Evolutionary conservation across 2,329 filamentous ascomycete species (phyloP), one percentile per base, ranked within the genome.

Genomic region (Pestalotiopsis sp.): DNA sequence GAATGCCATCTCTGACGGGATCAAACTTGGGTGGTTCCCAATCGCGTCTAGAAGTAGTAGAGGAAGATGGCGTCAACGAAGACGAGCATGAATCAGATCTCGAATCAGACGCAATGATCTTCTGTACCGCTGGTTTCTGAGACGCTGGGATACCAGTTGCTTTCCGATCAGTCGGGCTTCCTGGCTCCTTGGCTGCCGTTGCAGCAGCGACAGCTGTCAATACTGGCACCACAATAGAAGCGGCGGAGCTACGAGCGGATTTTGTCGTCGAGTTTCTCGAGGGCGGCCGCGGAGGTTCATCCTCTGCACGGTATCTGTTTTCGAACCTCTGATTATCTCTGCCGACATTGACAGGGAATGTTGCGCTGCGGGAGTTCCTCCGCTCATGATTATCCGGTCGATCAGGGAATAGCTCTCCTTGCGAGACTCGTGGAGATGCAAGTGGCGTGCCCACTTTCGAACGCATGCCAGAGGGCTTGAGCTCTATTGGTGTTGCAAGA

Each of bases 21-120:
- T 85, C 81, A 65, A 86, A 85, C 4, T 78, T 74, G 4, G 79
- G 75, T 2, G 84, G 82, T 48, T 85, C 81, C 83, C 85, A 88
- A 26, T 78, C 72, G 26, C 78, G 76, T 20, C 74, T 72, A 7
- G 74, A 68, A 22, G 76, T 71, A 63, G 65, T 71, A 1, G 72
- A 67, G 4, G 69, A 70, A 9, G 58, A 61, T 6, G 73, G 69
- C 40, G 71, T 70, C 22, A 73, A 69, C 38, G 71, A 61, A 11
- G 69, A 70, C 20, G 71, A 71, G 44, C 72, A 74, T 26, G 72
- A 58, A 9, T 73, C 72, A 55, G 67, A 39, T 4, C 66, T 35
- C 22, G 39, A 14, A 24, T 61, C 64, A 48, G 30, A 20, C 58
- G 39, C 26, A 48, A 26, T 11, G 58, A 9, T 26, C 56, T 52